Evolutionary conservation across 176 grass and related monocot species (phyloP).

Genomic region (Bromus sterilis): DNA sequence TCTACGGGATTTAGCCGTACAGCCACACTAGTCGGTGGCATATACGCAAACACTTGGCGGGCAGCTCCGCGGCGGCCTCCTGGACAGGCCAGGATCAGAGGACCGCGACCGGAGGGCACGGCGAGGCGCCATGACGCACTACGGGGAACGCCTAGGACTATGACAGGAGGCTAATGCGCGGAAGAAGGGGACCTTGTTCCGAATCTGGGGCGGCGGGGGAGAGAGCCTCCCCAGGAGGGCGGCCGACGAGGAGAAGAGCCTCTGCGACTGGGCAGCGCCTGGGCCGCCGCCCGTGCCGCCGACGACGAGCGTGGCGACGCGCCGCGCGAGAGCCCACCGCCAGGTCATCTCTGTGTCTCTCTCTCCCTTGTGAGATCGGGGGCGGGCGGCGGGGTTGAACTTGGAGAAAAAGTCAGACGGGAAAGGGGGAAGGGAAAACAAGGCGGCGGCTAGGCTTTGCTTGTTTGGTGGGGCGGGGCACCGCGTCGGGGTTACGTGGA

Average conservation of each 20-base stretch:
- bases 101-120: background rate
- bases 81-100: too few species aligned
- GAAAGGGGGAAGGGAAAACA: background rate
- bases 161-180: background rate
- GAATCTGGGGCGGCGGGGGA: conserved; percentile 9
- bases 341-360: conserved; percentile 27
- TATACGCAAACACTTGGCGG: conserved; percentile 9
- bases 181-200: conserved; percentile 28
- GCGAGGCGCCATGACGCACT: background rate
- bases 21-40: background rate
- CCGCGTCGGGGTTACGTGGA: background rate
- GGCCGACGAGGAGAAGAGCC: conserved; percentile 15
- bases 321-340: conserved; percentile 39
- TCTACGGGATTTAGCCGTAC: background rate
- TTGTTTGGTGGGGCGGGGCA: background rate
- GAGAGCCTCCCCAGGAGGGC: background rate
- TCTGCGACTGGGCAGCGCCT: background rate
- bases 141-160: background rate
- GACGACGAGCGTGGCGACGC: conserved; percentile 10
- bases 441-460: background rate
- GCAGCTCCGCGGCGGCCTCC: background rate
- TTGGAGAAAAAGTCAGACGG: conserved; percentile 39
- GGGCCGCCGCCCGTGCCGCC: background rate
- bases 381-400: background rate
- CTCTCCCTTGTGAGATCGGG: conserved; percentile 27